Conservation (phyloP, 257 asterid species). For the Solanum sejunctum region DNA sequence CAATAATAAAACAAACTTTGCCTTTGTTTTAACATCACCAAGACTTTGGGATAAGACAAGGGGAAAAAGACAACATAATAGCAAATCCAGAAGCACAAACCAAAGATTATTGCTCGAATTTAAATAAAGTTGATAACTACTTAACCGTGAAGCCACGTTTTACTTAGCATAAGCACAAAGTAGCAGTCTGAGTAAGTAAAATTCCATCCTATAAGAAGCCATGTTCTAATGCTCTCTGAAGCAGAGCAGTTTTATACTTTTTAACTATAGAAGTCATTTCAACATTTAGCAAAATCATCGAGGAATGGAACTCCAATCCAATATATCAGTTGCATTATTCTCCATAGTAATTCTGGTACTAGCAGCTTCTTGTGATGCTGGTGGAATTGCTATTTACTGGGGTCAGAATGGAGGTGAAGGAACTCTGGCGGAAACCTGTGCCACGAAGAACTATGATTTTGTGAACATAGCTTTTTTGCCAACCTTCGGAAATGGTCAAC, state of each 20-base stretch:
- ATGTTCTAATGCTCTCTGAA: not conserved
- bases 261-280: not conserved
- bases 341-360: not conserved
- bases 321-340: not conserved
- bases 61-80: not conserved
- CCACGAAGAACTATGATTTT: not conserved
- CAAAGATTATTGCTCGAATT: not conserved
- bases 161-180: not conserved
- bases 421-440: not conserved
- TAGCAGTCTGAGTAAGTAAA: not conserved
- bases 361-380: not conserved
- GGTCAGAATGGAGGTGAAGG: conserved; percentile 1
- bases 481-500: not conserved
- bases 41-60: not conserved
- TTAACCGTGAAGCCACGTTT: not conserved
- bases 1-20: not conserved
- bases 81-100: not conserved
- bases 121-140: not conserved
- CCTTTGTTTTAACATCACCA: not conserved
- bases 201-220: not conserved
- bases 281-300: not conserved
- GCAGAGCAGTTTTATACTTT: not conserved
- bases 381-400: conserved; percentile 3
- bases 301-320: not conserved
- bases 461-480: not conserved